Evolutionary conservation across 768 basidiomycete genomes (phyloP).

Genomic region (Russula brevipes): DNA sequence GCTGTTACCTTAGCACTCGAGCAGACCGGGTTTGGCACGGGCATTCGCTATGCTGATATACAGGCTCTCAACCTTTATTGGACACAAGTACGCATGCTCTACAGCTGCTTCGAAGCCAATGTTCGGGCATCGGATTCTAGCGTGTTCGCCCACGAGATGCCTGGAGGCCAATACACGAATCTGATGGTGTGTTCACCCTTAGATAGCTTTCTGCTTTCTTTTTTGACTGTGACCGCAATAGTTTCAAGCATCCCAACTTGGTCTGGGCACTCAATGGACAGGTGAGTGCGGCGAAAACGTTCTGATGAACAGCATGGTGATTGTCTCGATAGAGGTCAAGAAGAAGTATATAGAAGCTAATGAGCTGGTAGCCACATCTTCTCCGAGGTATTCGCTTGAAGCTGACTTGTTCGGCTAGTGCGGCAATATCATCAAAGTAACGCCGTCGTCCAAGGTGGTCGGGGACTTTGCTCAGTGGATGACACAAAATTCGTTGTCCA

Average conservation of each 20-base stretch:
- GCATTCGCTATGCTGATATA: slow-evolving; percentile 95
- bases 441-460: slow-evolving; percentile 97
- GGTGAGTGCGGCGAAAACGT: slow-evolving; percentile 39
- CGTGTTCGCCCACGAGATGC: slow-evolving; percentile 99
- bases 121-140: slow-evolving; percentile 95
- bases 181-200: slow-evolving; percentile 63
- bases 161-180: slow-evolving; percentile 93
- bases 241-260: slow-evolving; percentile 99
- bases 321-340: slow-evolving; percentile 68
- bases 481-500: slow-evolving; percentile 89
- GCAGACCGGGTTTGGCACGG: slow-evolving; percentile 89
- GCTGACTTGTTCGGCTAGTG: slow-evolving; percentile 46
- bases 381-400: slow-evolving; percentile 10
- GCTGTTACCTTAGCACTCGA: slow-evolving; percentile 93
- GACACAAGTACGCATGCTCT: slow-evolving; percentile 94
- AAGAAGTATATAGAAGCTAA: slow-evolving; percentile 99
- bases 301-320: background rate
- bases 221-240: slow-evolving; percentile 32
- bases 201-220: slow-evolving; percentile 20
- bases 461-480: slow-evolving; percentile 99
- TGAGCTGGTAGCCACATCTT: slow-evolving; percentile 58
- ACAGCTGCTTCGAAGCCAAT: slow-evolving; percentile 97
- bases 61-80: slow-evolving; percentile 97
- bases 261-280: slow-evolving; percentile 94
- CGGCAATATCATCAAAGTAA: slow-evolving; percentile 98